A percentile compares a stretch with the other conserved stretches of the same genome.
Conservation (phyloP, 2,329 filamentous ascomycete genomes). For the Myrmaecium sp. region DNA sequence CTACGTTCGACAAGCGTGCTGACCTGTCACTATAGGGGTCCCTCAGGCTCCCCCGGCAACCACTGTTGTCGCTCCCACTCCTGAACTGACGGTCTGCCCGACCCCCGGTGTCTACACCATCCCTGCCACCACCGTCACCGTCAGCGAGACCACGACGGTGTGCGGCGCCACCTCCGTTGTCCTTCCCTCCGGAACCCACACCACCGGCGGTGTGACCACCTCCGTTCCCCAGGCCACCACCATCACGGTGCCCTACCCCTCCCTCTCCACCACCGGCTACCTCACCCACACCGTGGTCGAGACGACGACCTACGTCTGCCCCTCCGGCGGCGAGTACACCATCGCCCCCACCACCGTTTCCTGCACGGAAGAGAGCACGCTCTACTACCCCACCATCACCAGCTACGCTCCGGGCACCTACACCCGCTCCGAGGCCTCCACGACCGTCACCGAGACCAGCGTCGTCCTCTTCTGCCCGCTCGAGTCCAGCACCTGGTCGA, state of each 20-base stretch:
- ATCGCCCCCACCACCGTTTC: constrained; percentile 50
- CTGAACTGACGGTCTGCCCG: constrained; percentile 35
- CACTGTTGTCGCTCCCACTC: constrained; percentile 18
- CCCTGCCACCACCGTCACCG: constrained; percentile 52
- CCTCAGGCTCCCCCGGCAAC: neutral
- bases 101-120: constrained; percentile 61
- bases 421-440: constrained; percentile 47
- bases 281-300: constrained; percentile 50
- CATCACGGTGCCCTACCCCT: constrained; percentile 53
- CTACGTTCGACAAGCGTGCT: neutral
- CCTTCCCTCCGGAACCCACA: constrained; percentile 48
- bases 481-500: constrained; percentile 7
- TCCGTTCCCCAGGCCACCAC: constrained; percentile 49
- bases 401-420: constrained; percentile 55
- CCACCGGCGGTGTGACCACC: constrained; percentile 56
- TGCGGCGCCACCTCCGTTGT: constrained; percentile 45
- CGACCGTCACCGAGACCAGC: constrained; percentile 52
- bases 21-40: neutral
- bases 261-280: constrained; percentile 38
- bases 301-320: constrained; percentile 58
- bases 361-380: constrained; percentile 24
- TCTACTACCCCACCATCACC: constrained; percentile 47
- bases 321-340: constrained; percentile 57
- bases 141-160: constrained; percentile 51
- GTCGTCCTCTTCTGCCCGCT: constrained; percentile 57